Evolutionary conservation across 352 stramenopile species (phyloP).

Genomic region (Pythium dissotocum): DNA sequence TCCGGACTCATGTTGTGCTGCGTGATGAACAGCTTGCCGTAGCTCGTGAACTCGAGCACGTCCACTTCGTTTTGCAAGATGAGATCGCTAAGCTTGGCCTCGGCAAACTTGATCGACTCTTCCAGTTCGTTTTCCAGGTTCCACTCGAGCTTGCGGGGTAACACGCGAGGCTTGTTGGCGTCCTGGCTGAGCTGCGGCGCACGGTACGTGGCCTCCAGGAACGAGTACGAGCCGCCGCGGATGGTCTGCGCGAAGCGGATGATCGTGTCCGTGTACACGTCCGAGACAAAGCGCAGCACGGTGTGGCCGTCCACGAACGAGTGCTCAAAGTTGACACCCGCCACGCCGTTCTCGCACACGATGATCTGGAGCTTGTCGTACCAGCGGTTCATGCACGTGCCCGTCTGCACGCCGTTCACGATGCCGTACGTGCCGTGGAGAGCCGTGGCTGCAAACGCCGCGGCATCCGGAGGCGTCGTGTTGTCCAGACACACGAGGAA

Average conservation of each 20-base stretch:
- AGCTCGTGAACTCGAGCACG: conserved; percentile 94
- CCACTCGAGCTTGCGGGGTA: conserved; percentile 93
- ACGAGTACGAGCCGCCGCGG: conserved; percentile 74
- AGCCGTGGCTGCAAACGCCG: conserved; percentile 80
- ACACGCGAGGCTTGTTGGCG: conserved; percentile 44
- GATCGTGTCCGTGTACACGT: conserved; percentile 92
- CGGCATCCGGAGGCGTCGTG: conserved; percentile 76
- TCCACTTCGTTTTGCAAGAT: conserved; percentile 93
- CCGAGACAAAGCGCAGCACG: conserved; percentile 88
- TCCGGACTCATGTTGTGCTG: conserved; percentile 93
- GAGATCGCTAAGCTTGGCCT: conserved; percentile 93
- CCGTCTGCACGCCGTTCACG: conserved; percentile 63
- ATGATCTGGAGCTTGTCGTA: conserved; percentile 98
- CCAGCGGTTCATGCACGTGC: conserved; percentile 96
- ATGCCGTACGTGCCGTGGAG: conserved; percentile 93
- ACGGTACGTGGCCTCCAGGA: conserved; percentile 76
- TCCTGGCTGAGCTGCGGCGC: conserved; percentile 57
- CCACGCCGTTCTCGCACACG: conserved; percentile 92
- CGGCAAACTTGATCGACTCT: conserved; percentile 91
- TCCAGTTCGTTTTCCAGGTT: conserved; percentile 75
- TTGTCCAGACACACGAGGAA: conserved; percentile 96
- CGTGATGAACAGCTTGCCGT: conserved; percentile 91
- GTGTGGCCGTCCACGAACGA: conserved; percentile 97
- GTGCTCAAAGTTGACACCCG: conserved; percentile 98
- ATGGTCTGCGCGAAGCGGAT: conserved; percentile 94